These are phyloP conservation scores for Pyrenochaeta sp. DNA, from an alignment of 2,329 filamentous ascomycete species.

Conservation along the genomic window DNA sequence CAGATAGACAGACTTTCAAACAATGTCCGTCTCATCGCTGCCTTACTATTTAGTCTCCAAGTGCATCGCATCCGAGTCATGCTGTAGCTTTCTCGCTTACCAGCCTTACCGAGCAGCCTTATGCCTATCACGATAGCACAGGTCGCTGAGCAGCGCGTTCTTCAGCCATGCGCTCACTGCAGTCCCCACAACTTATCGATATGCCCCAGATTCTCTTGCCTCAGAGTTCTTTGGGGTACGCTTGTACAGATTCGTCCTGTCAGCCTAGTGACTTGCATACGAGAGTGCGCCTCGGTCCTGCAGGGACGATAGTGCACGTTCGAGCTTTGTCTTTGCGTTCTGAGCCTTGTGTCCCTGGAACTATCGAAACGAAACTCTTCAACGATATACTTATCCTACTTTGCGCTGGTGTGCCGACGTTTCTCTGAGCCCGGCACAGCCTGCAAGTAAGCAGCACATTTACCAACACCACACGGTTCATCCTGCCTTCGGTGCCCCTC, in stretches of 20 bases:
- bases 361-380: too few species aligned
- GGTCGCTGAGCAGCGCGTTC: slow-evolving; percentile 27
- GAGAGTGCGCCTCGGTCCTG: neutral
- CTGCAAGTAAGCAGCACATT: too few species aligned
- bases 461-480: too few species aligned
- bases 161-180: slow-evolving; percentile 23
- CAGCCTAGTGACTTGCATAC: slow-evolving; percentile 1
- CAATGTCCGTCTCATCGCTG: too few species aligned
- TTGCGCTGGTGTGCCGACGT: too few species aligned
- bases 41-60: too few species aligned
- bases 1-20: too few species aligned
- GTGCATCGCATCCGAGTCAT: neutral
- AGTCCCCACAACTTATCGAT: slow-evolving; percentile 35
- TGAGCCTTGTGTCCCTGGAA: too few species aligned
- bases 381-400: too few species aligned
- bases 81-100: slow-evolving; percentile 14
- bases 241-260: slow-evolving; percentile 35
- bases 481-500: too few species aligned
- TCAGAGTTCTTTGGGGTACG: slow-evolving; percentile 34
- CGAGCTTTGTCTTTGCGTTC: neutral
- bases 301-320: neutral
- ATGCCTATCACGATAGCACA: slow-evolving; percentile 16
- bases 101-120: slow-evolving; percentile 5
- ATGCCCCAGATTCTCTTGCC: slow-evolving; percentile 36
- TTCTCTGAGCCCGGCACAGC: too few species aligned